Percentiles rank a stretch among this genome's conserved stretches.
Conservation (phyloP, 352 stramenopile species). For the Phytophthora litchii region DNA sequence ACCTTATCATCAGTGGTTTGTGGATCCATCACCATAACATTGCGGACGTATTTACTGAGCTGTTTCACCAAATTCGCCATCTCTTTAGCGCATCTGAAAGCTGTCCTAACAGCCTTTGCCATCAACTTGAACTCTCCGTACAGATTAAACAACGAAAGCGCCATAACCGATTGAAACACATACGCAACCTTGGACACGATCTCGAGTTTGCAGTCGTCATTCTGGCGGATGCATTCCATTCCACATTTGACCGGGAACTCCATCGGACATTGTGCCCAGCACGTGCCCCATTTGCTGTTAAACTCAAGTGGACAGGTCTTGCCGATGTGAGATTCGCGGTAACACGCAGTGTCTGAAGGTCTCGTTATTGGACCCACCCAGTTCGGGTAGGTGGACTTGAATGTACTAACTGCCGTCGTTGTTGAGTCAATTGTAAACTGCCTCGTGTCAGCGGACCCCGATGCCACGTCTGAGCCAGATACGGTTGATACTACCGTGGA, state of each 20-base stretch:
- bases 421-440: conserved; percentile 5
- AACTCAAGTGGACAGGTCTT: conserved; percentile 29
- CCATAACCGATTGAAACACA: conserved; percentile 35
- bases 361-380: conserved; percentile 18
- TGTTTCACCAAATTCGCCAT: conserved; percentile 31
- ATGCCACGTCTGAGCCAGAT: conserved; percentile 2
- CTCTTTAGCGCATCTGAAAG: conserved; percentile 33
- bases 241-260: conserved; percentile 53
- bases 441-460: background rate
- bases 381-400: conserved; percentile 17
- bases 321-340: conserved; percentile 31
- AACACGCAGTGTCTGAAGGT: conserved; percentile 30
- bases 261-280: conserved; percentile 50
- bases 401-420: conserved; percentile 12
- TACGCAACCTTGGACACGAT: conserved; percentile 37
- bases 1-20: conserved; percentile 35
- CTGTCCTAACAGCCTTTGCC: conserved; percentile 4
- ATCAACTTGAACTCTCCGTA: conserved; percentile 33
- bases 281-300: conserved; percentile 42
- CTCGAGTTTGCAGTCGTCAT: conserved; percentile 37
- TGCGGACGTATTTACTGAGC: conserved; percentile 30
- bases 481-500: background rate
- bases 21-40: conserved; percentile 24
- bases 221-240: conserved; percentile 52
- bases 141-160: conserved; percentile 30